phyloP scores from a whole-genome alignment of 177 flowering plant genomes.

The Telopea speciosissima region DNA sequence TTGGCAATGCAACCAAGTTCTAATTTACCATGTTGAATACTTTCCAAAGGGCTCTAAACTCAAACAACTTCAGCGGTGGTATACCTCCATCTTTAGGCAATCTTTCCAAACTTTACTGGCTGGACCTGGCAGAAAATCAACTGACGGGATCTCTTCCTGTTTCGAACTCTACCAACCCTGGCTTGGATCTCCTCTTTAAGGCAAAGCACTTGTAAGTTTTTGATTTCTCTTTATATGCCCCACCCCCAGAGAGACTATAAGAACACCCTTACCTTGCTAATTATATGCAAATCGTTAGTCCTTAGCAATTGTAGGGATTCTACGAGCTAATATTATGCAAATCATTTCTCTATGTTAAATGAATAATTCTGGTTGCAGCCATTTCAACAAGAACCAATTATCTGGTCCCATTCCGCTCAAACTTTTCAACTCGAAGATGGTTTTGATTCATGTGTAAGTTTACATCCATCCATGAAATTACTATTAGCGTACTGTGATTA shows the following conservation, averaged over 20 bases:
- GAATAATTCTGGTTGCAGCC: constrained; percentile 43
- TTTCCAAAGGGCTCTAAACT: constrained; percentile 56
- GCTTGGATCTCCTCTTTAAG: constrained; percentile 56
- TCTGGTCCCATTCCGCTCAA: constrained; percentile 53
- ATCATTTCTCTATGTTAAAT: background rate
- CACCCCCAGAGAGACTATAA: background rate
- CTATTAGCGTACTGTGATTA: background rate
- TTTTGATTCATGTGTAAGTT: constrained; percentile 84
- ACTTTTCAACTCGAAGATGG: constrained; percentile 67
- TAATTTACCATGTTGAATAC: background rate
- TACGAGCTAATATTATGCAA: background rate
- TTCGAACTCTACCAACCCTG: constrained; percentile 45
- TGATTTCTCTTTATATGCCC: background rate
- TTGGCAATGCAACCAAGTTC: background rate
- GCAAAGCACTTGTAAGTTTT: constrained; percentile 80
- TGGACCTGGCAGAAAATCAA: constrained; percentile 58
- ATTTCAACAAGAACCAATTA: constrained; percentile 79
- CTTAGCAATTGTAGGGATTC: background rate
- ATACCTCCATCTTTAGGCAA: constrained; percentile 59
- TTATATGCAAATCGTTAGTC: background rate
- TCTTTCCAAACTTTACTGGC: constrained; percentile 50
- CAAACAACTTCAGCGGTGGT: constrained; percentile 48
- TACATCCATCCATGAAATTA: background rate
- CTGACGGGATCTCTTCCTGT: constrained; percentile 55
- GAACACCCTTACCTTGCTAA: too few species aligned